phyloP scores from a whole-genome alignment of 2,329 filamentous ascomycete genomes.

The Phialocephala sp. region DNA sequence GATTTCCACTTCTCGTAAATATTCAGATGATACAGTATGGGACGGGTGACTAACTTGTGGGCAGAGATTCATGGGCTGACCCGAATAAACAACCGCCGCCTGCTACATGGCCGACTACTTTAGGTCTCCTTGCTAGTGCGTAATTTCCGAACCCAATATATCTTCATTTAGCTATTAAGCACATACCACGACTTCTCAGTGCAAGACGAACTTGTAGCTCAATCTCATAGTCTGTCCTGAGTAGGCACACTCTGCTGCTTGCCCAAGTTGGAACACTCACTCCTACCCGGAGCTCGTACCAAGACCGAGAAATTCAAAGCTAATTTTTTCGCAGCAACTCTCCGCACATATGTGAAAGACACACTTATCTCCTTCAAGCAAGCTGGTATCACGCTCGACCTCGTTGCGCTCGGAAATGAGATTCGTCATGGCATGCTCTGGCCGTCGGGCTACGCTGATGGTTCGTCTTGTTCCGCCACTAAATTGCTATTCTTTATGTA shows the following conservation, averaged over 20 bases:
- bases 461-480: no score
- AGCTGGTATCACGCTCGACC: slow-evolving; percentile 60
- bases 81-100: slow-evolving; percentile 68
- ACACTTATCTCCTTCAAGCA: slow-evolving; percentile 65
- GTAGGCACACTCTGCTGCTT: not conserved
- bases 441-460: slow-evolving; percentile 61
- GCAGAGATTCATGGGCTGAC: slow-evolving; percentile 73
- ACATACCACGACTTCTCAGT: not conserved
- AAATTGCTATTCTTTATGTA: no score
- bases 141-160: not conserved
- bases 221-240: not conserved
- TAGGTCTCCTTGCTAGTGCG: slow-evolving; percentile 54
- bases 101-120: slow-evolving; percentile 64
- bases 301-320: not conserved
- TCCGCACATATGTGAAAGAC: slow-evolving; percentile 71
- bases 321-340: slow-evolving; percentile 50
- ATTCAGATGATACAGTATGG: not conserved
- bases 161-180: not conserved
- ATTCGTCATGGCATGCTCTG: slow-evolving; percentile 71
- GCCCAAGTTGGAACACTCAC: not conserved
- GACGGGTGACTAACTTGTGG: not conserved
- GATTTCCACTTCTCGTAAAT: slow-evolving; percentile 62
- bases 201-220: not conserved
- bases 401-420: slow-evolving; percentile 77
- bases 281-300: not conserved